Evolutionary conservation across 495 filamentous ascomycete genomes (phyloP).

Genomic region (Hapsidospora chrysogenum): DNA sequence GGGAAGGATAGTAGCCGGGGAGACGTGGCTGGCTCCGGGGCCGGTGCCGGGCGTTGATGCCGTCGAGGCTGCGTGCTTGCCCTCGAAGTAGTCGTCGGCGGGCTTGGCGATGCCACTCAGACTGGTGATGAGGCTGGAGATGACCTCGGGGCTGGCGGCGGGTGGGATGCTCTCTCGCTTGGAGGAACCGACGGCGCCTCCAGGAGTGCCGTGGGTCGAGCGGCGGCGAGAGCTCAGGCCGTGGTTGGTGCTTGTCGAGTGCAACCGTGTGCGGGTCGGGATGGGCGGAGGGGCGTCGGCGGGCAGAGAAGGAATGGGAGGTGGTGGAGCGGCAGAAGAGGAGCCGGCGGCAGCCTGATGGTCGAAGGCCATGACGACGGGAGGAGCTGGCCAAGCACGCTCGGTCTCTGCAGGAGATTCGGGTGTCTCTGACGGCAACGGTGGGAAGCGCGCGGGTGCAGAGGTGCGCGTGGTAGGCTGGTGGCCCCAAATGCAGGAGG

Average conservation of each 20-base stretch:
- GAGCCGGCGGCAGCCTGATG: no score
- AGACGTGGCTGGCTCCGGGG: constrained; percentile 19
- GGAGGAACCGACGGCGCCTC: background rate
- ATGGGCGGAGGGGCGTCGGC: background rate
- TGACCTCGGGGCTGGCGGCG: constrained; percentile 79
- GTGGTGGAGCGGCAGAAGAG: no score
- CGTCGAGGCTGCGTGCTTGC: constrained; percentile 11
- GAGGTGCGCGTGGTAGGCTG: no score
- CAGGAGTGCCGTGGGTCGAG: background rate
- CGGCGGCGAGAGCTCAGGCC: background rate
- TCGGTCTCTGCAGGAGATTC: no score
- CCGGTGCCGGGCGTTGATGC: constrained; percentile 9
- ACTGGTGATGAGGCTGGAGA: constrained; percentile 83
- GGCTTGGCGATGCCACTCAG: constrained; percentile 73
- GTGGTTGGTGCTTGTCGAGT: background rate
- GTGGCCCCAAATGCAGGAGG: no score
- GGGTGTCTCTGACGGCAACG: no score
- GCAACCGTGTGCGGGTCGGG: background rate
- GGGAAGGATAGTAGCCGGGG: constrained; percentile 10
- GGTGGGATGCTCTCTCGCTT: constrained; percentile 33
- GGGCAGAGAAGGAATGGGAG: background rate
- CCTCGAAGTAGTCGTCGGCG: constrained; percentile 57
- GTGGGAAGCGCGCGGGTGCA: no score
- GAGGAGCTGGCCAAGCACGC: no score
- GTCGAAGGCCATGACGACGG: no score